phyloP scores from a whole-genome alignment of 495 filamentous ascomycete species.

The Neurospora sp. region DNA sequence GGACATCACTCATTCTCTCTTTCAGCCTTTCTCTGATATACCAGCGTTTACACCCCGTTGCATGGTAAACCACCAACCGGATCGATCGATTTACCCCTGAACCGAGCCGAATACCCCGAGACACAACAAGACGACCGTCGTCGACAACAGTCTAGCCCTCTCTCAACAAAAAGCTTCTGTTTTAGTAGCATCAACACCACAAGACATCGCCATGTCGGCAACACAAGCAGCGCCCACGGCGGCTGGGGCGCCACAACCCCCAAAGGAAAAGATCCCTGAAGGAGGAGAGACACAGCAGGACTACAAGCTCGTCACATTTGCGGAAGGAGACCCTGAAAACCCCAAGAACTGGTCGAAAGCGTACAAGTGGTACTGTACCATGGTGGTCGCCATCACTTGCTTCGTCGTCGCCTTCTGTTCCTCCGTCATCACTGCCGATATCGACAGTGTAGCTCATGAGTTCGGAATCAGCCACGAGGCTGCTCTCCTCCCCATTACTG shows the following conservation, averaged over 20 bases:
- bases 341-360: slow-evolving; percentile 59
- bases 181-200: not conserved
- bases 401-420: slow-evolving; percentile 57
- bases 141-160: not conserved
- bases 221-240: not conserved
- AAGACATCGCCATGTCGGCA: not conserved
- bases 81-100: not conserved
- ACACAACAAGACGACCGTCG: not conserved
- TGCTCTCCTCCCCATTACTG: slow-evolving; percentile 53
- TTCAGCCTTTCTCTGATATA: not conserved
- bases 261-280: slow-evolving; percentile 4
- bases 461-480: slow-evolving; percentile 60
- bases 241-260: not conserved
- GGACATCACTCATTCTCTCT: not conserved
- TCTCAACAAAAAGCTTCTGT: not conserved
- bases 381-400: slow-evolving; percentile 53
- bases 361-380: slow-evolving; percentile 59
- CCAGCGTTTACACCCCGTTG: not conserved
- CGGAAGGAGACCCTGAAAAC: slow-evolving; percentile 53
- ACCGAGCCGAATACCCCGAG: not conserved
- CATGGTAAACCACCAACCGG: not conserved
- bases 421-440: slow-evolving; percentile 58
- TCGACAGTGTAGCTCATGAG: slow-evolving; percentile 46
- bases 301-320: slow-evolving; percentile 68
- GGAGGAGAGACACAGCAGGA: slow-evolving; percentile 8